Evolutionary conservation across 2,329 filamentous ascomycete genomes (phyloP).

Genomic region (Trichoderma polysporum): DNA sequence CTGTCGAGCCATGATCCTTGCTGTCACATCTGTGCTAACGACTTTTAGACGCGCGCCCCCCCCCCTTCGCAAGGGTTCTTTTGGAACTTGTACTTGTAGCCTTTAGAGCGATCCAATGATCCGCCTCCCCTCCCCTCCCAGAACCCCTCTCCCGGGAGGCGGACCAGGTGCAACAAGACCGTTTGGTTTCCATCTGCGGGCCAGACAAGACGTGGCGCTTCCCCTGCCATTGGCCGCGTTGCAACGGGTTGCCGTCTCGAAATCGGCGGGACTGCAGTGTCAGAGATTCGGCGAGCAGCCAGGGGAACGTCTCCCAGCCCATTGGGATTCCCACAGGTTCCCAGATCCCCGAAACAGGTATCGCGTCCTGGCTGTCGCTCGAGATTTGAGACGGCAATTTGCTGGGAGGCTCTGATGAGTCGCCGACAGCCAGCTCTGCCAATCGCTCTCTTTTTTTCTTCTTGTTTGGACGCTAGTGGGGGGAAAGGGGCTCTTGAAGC

Average conservation of each 20-base stretch:
- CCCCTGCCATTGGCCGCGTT: conserved; percentile 17
- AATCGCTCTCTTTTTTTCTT: neutral
- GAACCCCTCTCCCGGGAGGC: conserved; percentile 20
- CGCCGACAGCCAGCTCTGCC: conserved; percentile 5
- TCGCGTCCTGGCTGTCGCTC: conserved; percentile 20
- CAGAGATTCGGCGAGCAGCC: conserved; percentile 21
- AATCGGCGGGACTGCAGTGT: conserved; percentile 18
- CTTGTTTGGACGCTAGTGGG: neutral
- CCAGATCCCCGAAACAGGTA: conserved; percentile 12
- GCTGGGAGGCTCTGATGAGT: neutral
- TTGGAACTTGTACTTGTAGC: conserved; percentile 1
- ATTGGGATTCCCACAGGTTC: conserved; percentile 5
- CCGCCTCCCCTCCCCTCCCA: conserved; percentile 5
- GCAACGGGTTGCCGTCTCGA: conserved; percentile 12
- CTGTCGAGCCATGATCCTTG: neutral
- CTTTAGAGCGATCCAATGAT: conserved; percentile 13
- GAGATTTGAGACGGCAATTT: neutral
- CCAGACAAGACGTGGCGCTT: conserved; percentile 12
- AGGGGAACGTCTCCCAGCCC: conserved; percentile 7
- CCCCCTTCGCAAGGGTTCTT: conserved; percentile 12
- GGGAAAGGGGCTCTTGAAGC: neutral
- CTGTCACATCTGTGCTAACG: conserved; percentile 9
- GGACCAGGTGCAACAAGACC: conserved; percentile 10
- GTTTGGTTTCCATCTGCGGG: conserved; percentile 17
- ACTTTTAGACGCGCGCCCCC: conserved; percentile 3